Conservation (phyloP, 108 stramenopile species). For the Pseudonitzschia pungens region DNA sequence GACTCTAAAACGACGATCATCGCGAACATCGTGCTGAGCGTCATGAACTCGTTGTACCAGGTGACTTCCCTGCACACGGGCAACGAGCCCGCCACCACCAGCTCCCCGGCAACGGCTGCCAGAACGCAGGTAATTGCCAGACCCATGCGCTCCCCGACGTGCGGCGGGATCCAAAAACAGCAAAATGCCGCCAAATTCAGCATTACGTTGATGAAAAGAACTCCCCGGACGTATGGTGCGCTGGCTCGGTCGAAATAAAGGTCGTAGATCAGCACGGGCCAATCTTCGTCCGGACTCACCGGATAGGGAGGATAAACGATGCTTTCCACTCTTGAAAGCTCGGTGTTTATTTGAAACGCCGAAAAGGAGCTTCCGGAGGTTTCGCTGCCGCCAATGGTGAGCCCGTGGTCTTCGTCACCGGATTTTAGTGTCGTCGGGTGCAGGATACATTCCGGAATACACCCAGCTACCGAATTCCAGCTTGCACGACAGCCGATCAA, state of each 20-base stretch:
- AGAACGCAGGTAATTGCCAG: slow-evolving; percentile 44
- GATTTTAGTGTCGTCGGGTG: slow-evolving; percentile 18
- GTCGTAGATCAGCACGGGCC: slow-evolving; percentile 45
- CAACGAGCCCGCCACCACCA: slow-evolving; percentile 35
- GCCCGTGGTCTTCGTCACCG: slow-evolving; percentile 27
- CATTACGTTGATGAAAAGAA: slow-evolving; percentile 31
- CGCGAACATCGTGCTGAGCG: slow-evolving; percentile 22
- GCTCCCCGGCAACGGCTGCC: slow-evolving; percentile 42
- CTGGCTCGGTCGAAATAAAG: slow-evolving; percentile 32
- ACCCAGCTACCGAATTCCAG: slow-evolving; percentile 46
- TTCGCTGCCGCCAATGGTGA: slow-evolving; percentile 25
- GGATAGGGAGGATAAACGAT: slow-evolving; percentile 35
- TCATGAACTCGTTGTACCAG: slow-evolving; percentile 39
- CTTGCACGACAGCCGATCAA: slow-evolving; percentile 34
- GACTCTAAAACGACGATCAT: slow-evolving; percentile 35
- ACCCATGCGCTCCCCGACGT: slow-evolving; percentile 49
- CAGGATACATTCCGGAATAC: slow-evolving; percentile 30
- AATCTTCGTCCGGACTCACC: slow-evolving; percentile 33
- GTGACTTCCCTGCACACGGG: slow-evolving; percentile 36
- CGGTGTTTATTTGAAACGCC: slow-evolving; percentile 32
- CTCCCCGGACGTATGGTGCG: slow-evolving; percentile 48
- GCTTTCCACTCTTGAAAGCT: slow-evolving; percentile 12
- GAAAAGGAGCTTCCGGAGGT: slow-evolving; percentile 43
- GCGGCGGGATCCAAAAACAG: slow-evolving; percentile 45
- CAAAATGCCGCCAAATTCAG: slow-evolving; percentile 39